Conservation (phyloP, 164 flowering plant species). For the Vitis amurensis region DNA sequence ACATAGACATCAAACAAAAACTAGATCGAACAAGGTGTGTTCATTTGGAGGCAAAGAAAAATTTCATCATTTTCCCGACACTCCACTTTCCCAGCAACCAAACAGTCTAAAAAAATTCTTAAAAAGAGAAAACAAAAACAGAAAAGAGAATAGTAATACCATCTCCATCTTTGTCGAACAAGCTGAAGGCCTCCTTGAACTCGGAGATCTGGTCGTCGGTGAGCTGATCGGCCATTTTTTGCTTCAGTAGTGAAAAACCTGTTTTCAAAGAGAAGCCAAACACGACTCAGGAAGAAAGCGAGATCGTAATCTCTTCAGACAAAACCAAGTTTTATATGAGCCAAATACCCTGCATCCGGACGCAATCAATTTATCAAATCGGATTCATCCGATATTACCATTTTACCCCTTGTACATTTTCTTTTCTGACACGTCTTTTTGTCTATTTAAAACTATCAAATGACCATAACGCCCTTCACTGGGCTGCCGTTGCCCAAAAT, state of each 20-base stretch:
- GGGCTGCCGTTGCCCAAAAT: neutral
- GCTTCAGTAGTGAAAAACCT: too few relatives aligned
- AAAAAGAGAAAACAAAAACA: neutral
- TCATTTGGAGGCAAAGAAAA: too few relatives aligned
- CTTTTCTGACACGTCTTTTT: neutral
- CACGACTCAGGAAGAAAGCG: neutral
- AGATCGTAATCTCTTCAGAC: neutral
- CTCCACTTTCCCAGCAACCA: neutral
- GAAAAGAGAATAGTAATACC: neutral
- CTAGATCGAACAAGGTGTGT: too few relatives aligned
- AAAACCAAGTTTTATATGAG: neutral
- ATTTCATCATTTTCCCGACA: neutral
- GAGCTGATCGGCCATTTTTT: slow-evolving; percentile 18
- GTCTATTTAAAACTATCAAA: neutral
- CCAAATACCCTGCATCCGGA: neutral
- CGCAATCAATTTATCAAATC: neutral
- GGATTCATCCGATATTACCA: neutral
- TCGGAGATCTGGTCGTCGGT: slow-evolving; percentile 24
- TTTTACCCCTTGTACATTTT: neutral
- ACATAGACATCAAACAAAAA: too few relatives aligned
- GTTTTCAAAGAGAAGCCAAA: neutral
- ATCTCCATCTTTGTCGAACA: slow-evolving; percentile 23
- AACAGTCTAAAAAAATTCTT: neutral
- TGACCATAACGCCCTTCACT: neutral
- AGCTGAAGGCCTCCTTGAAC: slow-evolving; percentile 23